Base-by-base conservation (phyloP, 2,329 filamentous ascomycete genomes). In the Aspergillus unguis region DNA sequence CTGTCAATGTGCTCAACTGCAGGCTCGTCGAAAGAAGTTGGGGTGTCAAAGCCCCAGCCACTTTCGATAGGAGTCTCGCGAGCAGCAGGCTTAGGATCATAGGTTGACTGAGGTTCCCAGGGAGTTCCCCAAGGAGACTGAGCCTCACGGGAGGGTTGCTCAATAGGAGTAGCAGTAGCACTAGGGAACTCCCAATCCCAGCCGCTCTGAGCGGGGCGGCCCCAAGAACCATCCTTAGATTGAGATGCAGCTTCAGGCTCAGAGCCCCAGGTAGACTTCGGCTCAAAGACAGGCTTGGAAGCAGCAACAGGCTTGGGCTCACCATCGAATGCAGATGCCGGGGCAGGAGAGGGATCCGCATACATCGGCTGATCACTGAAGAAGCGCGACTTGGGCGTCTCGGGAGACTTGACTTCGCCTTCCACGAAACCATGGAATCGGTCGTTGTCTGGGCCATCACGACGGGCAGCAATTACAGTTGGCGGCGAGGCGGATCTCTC, bases 401-500 rank as follows among this genome's bases (percentile, higher is more conserved):
- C 28, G 52, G 74, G 72, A 6, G 74, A 77, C 9, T 77, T 74
- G 2, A 77, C 65, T 57, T 83, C 79, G 8, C 74, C 76, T 41
- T 78, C 70, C n/a, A 78, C 70, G 57, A 76, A 77, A 1, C 76
- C 78, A 47, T 72, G 61, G 8, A 58, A 54, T 23, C 52, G 42
- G 10, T 70, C 69, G 17, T 78, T 61, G 50, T 77, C 3, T 72
- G 67, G 6, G 76, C 73, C 3, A 75, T 77, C 58, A 82, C 78
- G 1, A 38, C 11, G 5, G 6, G n/a, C n/a, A 23, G 36, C 25
- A 10, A 38, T 25, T 23, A 38, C 36, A 25, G 75, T 73, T 50
- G 74, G 79, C 5, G 83, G 77, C 11, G 71, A 71, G 49, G 73
- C 71, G 59, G 84, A 84, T 52, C 73, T 63, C n/a, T 62, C 64